Conservation (phyloP, 371 early-diverging fungal genomes). For the Globomyces sp. region DNA sequence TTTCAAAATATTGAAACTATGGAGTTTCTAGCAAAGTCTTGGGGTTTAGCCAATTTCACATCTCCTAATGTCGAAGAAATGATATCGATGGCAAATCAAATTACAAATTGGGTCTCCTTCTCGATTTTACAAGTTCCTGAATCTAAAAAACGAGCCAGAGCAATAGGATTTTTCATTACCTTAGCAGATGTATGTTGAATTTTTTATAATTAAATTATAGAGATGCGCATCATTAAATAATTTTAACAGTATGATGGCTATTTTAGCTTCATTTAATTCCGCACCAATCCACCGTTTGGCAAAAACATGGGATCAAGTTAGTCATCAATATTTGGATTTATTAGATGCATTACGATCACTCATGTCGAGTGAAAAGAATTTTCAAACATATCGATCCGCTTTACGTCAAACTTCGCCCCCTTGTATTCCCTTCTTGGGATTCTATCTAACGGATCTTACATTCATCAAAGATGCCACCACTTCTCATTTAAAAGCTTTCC, state of each 20-base stretch:
- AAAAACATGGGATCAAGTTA: constrained; percentile 74
- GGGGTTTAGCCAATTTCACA: constrained; percentile 65
- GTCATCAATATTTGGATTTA: constrained; percentile 14
- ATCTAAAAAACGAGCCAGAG: constrained; percentile 60
- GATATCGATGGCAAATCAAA: constrained; percentile 59
- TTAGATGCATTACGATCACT: constrained; percentile 52
- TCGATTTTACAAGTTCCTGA: constrained; percentile 65
- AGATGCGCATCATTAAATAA: constrained; percentile 77
- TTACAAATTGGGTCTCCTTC: constrained; percentile 69
- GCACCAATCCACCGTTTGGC: constrained; percentile 86
- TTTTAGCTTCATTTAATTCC: constrained; percentile 85
- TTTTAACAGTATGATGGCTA: constrained; percentile 88
- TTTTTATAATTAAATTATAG: constrained; percentile 27
- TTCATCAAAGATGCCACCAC: constrained; percentile 93
- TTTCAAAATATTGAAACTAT: constrained; percentile 62
- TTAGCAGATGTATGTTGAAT: constrained; percentile 62
- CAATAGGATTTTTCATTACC: constrained; percentile 75
- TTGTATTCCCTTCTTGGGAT: constrained; percentile 85
- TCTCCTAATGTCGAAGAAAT: constrained; percentile 47
- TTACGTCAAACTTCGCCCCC: constrained; percentile 86
- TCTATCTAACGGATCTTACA: constrained; percentile 85
- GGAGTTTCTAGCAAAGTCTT: constrained; percentile 85
- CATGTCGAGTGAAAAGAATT: constrained; percentile 82
- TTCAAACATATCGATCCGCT: constrained; percentile 79
- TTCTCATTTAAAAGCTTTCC: constrained; percentile 60